Conservation (phyloP, 106 monocot species). For the Iris macrosiphon region DNA sequence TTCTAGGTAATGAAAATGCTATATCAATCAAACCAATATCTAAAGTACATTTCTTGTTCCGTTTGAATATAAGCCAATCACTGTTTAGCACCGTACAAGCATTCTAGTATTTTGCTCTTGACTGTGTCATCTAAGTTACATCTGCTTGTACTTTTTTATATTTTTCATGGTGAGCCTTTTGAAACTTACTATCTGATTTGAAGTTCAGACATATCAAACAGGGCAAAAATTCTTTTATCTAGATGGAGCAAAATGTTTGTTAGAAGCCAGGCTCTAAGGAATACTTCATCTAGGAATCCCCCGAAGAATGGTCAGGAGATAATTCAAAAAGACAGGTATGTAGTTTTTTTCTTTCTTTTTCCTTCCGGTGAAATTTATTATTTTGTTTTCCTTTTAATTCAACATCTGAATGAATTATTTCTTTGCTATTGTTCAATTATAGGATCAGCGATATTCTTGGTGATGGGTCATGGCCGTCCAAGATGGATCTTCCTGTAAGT, state of each 20-base stretch:
- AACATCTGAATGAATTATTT: background rate
- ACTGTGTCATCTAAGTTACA: too few species aligned
- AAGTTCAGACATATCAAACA: slow-evolving; percentile 97
- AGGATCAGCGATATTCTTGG: slow-evolving; percentile 70
- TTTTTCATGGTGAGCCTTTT: slow-evolving; percentile 1
- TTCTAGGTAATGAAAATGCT: too few species aligned
- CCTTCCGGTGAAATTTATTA: too few species aligned
- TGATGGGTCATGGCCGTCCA: slow-evolving; percentile 60
- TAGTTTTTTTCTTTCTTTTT: too few species aligned
- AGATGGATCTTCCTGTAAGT: slow-evolving; percentile 75
- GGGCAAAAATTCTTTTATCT: slow-evolving; percentile 64
- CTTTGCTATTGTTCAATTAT: slow-evolving; percentile 9
- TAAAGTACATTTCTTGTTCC: too few species aligned
- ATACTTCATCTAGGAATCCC: slow-evolving; percentile 18
- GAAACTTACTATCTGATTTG: slow-evolving; percentile 41
- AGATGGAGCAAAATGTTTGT: slow-evolving; percentile 91
- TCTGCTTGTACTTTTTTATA: background rate
- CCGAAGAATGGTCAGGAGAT: slow-evolving; percentile 30
- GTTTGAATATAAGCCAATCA: too few species aligned
- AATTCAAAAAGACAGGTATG: slow-evolving; percentile 68
- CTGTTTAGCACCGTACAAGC: too few species aligned
- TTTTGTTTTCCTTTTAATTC: slow-evolving; percentile 3
- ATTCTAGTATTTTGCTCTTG: too few species aligned
- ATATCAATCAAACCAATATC: too few species aligned
- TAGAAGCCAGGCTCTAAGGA: slow-evolving; percentile 53